Percentiles rank a stretch among this genome's conserved stretches.
Conservation (phyloP, 257 asterid genomes). For the Forsythia suspensa region DNA sequence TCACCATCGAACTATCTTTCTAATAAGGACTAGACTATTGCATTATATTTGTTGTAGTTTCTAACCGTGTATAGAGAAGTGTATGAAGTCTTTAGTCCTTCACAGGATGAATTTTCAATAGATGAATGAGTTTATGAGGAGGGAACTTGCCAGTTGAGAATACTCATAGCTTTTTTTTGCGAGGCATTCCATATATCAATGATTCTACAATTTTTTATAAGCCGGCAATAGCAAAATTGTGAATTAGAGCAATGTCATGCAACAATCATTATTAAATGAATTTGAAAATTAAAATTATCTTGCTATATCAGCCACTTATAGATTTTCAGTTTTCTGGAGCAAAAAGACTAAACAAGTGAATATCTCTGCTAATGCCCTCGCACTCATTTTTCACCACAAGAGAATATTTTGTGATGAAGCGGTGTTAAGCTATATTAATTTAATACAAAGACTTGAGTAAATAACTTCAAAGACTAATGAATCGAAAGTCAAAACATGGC, state of each 20-base stretch:
- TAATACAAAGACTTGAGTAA: background rate
- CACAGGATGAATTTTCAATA: background rate
- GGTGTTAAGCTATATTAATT: background rate
- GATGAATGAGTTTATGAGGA: background rate
- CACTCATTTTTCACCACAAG: background rate
- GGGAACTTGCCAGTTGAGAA: background rate
- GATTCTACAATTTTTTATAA: background rate
- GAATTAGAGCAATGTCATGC: background rate
- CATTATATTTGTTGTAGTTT: background rate
- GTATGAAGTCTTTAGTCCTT: background rate
- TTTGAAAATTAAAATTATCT: background rate
- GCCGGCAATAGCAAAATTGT: background rate
- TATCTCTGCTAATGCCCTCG: background rate
- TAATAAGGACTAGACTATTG: background rate
- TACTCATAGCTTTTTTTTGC: background rate
- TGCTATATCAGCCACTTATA: background rate
- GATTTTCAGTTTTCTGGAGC: background rate
- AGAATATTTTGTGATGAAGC: background rate
- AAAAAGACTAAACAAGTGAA: background rate
- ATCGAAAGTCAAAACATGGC: background rate
- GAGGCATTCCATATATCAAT: background rate
- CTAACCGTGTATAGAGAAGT: background rate
- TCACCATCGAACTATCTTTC: slow-evolving; percentile 8
- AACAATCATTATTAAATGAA: background rate
- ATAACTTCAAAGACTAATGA: background rate